These are phyloP conservation scores for Bisporella sp. DNA, from an alignment of 2,329 filamentous ascomycete genomes.

Conservation along the genomic window DNA sequence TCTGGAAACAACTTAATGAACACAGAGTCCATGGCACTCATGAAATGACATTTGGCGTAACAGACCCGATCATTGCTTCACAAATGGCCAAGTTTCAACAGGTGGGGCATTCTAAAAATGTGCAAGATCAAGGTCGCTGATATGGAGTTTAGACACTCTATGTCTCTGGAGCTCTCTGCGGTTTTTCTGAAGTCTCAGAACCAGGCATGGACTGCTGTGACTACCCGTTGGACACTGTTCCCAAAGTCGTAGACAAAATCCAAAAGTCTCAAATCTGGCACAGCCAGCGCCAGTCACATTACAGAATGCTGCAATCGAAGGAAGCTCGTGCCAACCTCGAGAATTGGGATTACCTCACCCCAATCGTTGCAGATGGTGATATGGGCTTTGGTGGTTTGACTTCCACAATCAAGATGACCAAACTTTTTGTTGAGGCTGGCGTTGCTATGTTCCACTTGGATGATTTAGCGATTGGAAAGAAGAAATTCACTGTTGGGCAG, in stretches of 20 bases:
- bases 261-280: conserved; percentile 35
- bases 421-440: conserved; percentile 35
- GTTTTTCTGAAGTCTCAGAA: conserved; percentile 30
- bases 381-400: conserved; percentile 37
- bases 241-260: conserved; percentile 34
- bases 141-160: conserved; percentile 26
- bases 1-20: conserved; percentile 30
- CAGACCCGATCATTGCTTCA: conserved; percentile 28
- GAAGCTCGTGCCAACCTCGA: conserved; percentile 28
- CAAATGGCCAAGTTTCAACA: conserved; percentile 33
- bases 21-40: conserved; percentile 29
- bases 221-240: conserved; percentile 36
- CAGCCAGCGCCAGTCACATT: conserved; percentile 33
- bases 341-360: conserved; percentile 33
- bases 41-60: conserved; percentile 33
- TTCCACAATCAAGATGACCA: conserved; percentile 33
- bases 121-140: no score
- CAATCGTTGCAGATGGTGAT: conserved; percentile 35
- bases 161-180: conserved; percentile 34
- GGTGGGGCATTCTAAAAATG: no score
- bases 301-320: conserved; percentile 26
- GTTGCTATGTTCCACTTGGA: conserved; percentile 38
- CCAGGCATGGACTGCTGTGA: conserved; percentile 36
- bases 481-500: conserved; percentile 36
- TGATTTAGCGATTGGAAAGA: conserved; percentile 35